Evolutionary conservation across 202 grass and related monocot species (phyloP).

Genomic region (Miscanthus sacchariflorus): DNA sequence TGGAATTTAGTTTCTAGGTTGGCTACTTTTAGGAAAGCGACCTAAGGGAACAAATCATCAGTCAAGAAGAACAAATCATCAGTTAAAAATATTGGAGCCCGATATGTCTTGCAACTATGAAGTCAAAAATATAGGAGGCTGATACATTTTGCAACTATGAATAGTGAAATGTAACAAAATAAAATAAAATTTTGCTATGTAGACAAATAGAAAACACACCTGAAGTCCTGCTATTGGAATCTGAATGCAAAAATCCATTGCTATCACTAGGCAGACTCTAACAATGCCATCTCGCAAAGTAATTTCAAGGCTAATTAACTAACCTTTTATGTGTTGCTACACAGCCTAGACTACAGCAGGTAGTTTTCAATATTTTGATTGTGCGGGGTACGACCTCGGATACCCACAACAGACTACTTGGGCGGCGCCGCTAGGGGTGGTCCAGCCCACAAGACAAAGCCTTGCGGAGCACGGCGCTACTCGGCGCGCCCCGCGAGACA

Average conservation of each 20-base stretch:
- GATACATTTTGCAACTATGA: slow-evolving; percentile 18
- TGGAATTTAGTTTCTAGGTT: slow-evolving; percentile 62
- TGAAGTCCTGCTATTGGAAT: slow-evolving; percentile 68
- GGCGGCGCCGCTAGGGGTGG: too few species aligned
- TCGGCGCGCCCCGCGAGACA: too few species aligned
- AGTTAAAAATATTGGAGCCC: slow-evolving; percentile 28
- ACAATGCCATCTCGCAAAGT: too few species aligned
- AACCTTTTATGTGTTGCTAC: too few species aligned
- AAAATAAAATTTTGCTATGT: background rate
- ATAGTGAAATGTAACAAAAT: slow-evolving; percentile 21
- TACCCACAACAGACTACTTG: too few species aligned
- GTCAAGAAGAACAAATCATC: slow-evolving; percentile 32
- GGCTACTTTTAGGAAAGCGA: slow-evolving; percentile 50
- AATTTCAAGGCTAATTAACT: too few species aligned
- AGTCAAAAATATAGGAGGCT: slow-evolving; percentile 23
- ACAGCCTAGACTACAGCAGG: too few species aligned
- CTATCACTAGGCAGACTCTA: background rate
- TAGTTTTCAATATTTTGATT: too few species aligned
- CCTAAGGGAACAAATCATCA: slow-evolving; percentile 34
- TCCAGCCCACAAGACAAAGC: too few species aligned
- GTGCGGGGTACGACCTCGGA: too few species aligned
- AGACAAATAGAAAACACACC: slow-evolving; percentile 52
- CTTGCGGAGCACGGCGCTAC: too few species aligned
- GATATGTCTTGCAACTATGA: slow-evolving; percentile 17
- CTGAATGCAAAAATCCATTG: slow-evolving; percentile 47